Evolutionary conservation across 208 protist species (phyloP).

Genomic region (Trypanosoma rangeli): DNA sequence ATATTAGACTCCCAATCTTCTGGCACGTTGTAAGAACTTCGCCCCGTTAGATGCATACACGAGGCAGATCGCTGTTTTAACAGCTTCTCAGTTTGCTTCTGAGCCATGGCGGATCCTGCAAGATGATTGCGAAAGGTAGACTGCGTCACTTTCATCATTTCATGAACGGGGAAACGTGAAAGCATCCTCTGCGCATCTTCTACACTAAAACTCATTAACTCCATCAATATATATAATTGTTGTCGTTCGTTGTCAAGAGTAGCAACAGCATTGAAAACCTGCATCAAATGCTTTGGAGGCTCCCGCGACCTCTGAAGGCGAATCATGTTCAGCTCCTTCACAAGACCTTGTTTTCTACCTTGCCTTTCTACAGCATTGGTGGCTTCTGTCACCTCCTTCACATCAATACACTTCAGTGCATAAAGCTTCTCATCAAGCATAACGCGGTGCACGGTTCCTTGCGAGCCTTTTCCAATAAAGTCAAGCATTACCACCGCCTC

Average conservation of each 20-base stretch:
- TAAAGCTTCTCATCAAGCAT: slow-evolving; percentile 71
- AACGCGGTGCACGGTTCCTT: slow-evolving; percentile 83
- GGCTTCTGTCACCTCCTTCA: slow-evolving; percentile 69
- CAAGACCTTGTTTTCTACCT: slow-evolving; percentile 75
- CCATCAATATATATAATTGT: slow-evolving; percentile 81
- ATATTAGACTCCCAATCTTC: slow-evolving; percentile 86
- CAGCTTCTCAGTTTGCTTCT: slow-evolving; percentile 36
- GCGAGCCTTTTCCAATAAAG: slow-evolving; percentile 71
- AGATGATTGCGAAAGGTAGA: slow-evolving; percentile 67
- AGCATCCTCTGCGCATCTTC: slow-evolving; percentile 80
- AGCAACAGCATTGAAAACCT: slow-evolving; percentile 82
- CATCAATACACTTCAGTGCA: slow-evolving; percentile 84
- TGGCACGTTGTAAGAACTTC: slow-evolving; percentile 55
- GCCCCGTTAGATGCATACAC: slow-evolving; percentile 57
- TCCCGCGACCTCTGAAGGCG: slow-evolving; percentile 45
- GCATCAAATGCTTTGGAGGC: slow-evolving; percentile 67
- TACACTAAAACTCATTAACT: slow-evolving; percentile 83
- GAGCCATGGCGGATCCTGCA: slow-evolving; percentile 22
- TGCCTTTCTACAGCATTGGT: slow-evolving; percentile 77
- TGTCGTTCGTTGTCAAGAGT: slow-evolving; percentile 48
- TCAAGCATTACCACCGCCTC: slow-evolving; percentile 63
- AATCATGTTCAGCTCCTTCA: slow-evolving; percentile 90
- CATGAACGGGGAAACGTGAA: slow-evolving; percentile 61
- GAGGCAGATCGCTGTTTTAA: slow-evolving; percentile 48
- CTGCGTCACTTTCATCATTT: slow-evolving; percentile 72